phyloP scores from a whole-genome alignment of 1,139 yeast genomes.

The Yamadazyma epiphylla region DNA sequence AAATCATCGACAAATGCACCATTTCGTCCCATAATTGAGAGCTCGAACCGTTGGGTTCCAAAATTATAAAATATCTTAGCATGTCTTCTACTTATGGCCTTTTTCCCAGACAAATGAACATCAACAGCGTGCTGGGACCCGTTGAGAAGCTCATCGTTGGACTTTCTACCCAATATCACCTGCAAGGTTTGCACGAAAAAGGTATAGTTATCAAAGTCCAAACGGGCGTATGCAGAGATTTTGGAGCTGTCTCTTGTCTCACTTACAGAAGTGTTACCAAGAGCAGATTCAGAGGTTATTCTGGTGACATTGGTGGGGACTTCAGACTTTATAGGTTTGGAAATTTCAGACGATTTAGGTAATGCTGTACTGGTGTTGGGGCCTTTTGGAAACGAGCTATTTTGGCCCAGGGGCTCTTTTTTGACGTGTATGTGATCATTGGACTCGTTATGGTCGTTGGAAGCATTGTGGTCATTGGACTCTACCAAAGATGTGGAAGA shows the following conservation, averaged over 20 bases:
- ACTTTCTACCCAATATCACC: conserved; percentile 84
- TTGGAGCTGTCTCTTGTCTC: conserved; percentile 35
- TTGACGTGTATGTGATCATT: neutral
- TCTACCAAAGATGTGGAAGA: neutral
- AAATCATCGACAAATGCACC: conserved; percentile 94
- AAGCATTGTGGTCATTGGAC: neutral
- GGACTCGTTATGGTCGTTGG: conserved; percentile 1
- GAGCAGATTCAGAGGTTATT: conserved; percentile 21
- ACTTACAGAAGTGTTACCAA: conserved; percentile 13
- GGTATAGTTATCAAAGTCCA: conserved; percentile 88
- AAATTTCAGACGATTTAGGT: too few relatives aligned
- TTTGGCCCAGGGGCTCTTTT: neutral
- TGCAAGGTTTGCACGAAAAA: conserved; percentile 95
- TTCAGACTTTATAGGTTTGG: neutral
- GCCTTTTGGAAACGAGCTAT: neutral
- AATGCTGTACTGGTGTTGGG: too few relatives aligned
- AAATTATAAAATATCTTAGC: conserved; percentile 94
- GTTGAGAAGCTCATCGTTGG: conserved; percentile 62
- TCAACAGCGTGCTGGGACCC: conserved; percentile 64
- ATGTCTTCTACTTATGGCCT: conserved; percentile 88
- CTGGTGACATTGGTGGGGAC: conserved; percentile 4
- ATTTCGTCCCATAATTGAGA: conserved; percentile 86
- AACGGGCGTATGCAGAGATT: conserved; percentile 89
- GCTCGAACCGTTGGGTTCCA: conserved; percentile 88
- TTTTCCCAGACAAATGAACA: conserved; percentile 86